Evolutionary conservation across 2,329 filamentous ascomycete genomes (phyloP).

Genomic region (Aspergillus terreus): DNA sequence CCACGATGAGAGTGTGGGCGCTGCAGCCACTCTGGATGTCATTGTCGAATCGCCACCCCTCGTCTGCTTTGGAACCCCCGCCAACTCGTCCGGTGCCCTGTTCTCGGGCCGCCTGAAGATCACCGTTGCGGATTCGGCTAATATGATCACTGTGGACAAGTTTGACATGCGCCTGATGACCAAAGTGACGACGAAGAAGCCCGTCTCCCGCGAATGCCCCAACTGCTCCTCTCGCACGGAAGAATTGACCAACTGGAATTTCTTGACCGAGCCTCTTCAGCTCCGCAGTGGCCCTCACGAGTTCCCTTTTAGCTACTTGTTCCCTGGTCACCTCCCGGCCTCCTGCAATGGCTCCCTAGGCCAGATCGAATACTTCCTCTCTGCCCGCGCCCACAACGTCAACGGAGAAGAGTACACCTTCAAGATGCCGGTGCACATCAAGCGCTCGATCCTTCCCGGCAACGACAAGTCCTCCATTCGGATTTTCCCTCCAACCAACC

Average conservation of each 20-base stretch:
- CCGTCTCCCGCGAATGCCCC: slow-evolving; percentile 72
- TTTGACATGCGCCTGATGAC: slow-evolving; percentile 71
- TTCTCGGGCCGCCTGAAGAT: slow-evolving; percentile 80
- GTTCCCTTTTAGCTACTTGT: slow-evolving; percentile 84
- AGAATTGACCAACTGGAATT: slow-evolving; percentile 74
- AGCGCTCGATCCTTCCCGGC: slow-evolving; percentile 74
- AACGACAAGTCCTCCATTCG: slow-evolving; percentile 84
- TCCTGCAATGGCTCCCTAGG: slow-evolving; percentile 71
- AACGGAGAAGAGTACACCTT: slow-evolving; percentile 62
- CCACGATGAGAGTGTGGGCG: slow-evolving; percentile 28
- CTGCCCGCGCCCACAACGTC: slow-evolving; percentile 61
- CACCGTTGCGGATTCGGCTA: slow-evolving; percentile 61
- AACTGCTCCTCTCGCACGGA: slow-evolving; percentile 70
- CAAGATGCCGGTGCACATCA: slow-evolving; percentile 66
- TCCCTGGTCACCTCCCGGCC: slow-evolving; percentile 81
- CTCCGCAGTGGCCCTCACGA: slow-evolving; percentile 60
- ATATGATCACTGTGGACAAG: slow-evolving; percentile 61
- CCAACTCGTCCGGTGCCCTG: slow-evolving; percentile 75
- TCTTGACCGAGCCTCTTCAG: slow-evolving; percentile 56
- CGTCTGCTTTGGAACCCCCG: slow-evolving; percentile 73
- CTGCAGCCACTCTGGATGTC: slow-evolving; percentile 54
- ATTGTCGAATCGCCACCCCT: slow-evolving; percentile 82
- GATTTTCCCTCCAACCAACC: slow-evolving; percentile 93
- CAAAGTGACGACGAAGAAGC: slow-evolving; percentile 72
- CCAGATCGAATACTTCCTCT: slow-evolving; percentile 74